These are phyloP conservation scores for Sclerotinia borealis DNA, from an alignment of 2,329 filamentous ascomycete genomes.

Conservation along the genomic window DNA sequence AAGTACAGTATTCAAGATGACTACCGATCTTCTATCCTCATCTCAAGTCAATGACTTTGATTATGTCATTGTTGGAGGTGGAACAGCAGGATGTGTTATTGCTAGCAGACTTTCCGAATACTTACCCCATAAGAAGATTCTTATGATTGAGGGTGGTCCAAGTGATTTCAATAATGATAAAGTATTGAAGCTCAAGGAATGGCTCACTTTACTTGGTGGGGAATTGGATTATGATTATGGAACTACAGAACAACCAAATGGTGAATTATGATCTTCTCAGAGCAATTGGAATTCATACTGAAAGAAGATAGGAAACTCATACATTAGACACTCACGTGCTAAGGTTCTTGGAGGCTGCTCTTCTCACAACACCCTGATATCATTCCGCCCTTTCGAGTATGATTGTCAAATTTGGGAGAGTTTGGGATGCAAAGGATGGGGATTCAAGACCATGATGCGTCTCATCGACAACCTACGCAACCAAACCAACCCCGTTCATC, in stretches of 20 bases:
- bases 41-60: conserved; percentile 37
- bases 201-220: conserved; percentile 77
- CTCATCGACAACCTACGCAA: conserved; percentile 79
- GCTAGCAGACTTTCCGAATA: conserved; percentile 57
- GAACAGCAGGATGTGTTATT: conserved; percentile 43
- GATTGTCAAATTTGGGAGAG: conserved; percentile 80
- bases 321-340: conserved; percentile 86
- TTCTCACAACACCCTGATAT: conserved; percentile 90
- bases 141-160: conserved; percentile 83
- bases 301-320: conserved; percentile 63
- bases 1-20: conserved; percentile 27
- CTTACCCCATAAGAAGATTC: conserved; percentile 71
- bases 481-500: conserved; percentile 83
- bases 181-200: conserved; percentile 80
- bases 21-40: conserved; percentile 28
- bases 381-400: conserved; percentile 85
- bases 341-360: conserved; percentile 92
- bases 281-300: conserved; percentile 11
- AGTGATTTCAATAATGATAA: conserved; percentile 85
- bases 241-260: conserved; percentile 80
- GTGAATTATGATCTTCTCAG: conserved; percentile 57
- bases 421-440: conserved; percentile 78
- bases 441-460: conserved; percentile 77
- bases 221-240: conserved; percentile 89
- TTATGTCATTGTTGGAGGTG: conserved; percentile 46